Evolutionary conservation across 2,329 filamentous ascomycete genomes (phyloP).

Genomic region (Pestalotiopsis sp.): DNA sequence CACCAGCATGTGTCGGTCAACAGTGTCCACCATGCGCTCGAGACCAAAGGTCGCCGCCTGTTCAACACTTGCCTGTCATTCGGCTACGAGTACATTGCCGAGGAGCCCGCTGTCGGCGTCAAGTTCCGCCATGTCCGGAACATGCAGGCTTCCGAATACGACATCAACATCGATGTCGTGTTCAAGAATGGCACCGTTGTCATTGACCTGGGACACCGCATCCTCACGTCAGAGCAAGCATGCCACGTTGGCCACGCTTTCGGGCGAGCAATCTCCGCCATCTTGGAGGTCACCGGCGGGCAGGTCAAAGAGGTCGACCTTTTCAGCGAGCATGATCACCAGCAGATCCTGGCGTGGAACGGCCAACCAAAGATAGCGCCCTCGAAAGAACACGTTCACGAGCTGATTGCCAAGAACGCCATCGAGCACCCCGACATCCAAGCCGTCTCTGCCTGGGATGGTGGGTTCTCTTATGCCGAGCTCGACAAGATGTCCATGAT

Average conservation of each 20-base stretch:
- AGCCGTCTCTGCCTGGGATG: conserved; percentile 33
- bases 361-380: conserved; percentile 42
- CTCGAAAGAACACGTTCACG: conserved; percentile 44
- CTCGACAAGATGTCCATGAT: conserved; percentile 28
- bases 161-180: conserved; percentile 46
- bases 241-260: conserved; percentile 54
- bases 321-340: conserved; percentile 57
- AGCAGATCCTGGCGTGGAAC: conserved; percentile 56
- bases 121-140: conserved; percentile 38
- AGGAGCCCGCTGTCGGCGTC: conserved; percentile 28
- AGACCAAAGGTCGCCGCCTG: conserved; percentile 40
- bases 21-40: conserved; percentile 48
- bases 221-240: conserved; percentile 44
- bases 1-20: conserved; percentile 48
- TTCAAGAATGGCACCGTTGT: conserved; percentile 43
- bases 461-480: conserved; percentile 30
- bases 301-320: conserved; percentile 49
- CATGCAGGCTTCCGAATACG: conserved; percentile 47
- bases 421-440: conserved; percentile 37
- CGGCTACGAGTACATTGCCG: conserved; percentile 36
- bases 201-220: conserved; percentile 45
- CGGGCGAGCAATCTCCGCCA: conserved; percentile 49
- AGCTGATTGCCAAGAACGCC: conserved; percentile 44
- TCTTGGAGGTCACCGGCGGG: conserved; percentile 43
- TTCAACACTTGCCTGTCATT: conserved; percentile 56